Base-by-base conservation (phyloP, 148 eudicot genomes). In the Camellia sinensis region DNA sequence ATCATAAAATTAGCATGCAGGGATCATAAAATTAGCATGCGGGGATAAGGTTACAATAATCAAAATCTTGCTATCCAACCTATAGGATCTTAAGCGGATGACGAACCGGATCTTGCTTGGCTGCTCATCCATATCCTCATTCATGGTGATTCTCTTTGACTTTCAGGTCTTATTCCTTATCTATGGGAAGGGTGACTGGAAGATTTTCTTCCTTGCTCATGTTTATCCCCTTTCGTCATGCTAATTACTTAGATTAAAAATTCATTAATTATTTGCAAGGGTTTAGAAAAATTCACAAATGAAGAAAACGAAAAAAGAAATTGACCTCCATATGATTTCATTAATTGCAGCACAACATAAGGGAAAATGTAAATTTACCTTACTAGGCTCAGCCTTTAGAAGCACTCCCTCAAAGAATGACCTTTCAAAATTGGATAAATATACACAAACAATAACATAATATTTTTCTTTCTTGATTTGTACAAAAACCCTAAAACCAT, bases 21-120 rank as follows among this genome's bases (percentile, higher is more conserved):
- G 52, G 29, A 67, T 18, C 72, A 78, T 41, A 54, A 65, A 63
- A 77, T 29, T 43, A 41, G 66, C 78, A 59, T 43, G 67, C 67
- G 10, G 52, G 53, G 7, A 74, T 4, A 9, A 57, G 53, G 17
- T 60, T 59, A n/a, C 22, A 13, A 77, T 1, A 44, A 65, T 46
- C 10, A 15, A 53, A 52, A 40, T 46, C 62, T 37, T 22, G n/a
- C 7, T 22, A 50, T 66, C 21, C 63, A 78, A 64, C 56, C 12
- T 13, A 2, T 14, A 63, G n/a, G 15, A 57, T 63, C 43, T 15
- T 13, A 45, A 7, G 4, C 13, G 69, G 79, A 44, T 19, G 43
- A 45, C n/a, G n/a, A 29, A 29, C 37, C 37, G 1, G 37, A 29
- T 29, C 37, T 29, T 29, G 37, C 37, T 29, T 29, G 1, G 37